Conservation (phyloP, 306 rosid genomes). For the Amphicarpaea edgeworthii region DNA sequence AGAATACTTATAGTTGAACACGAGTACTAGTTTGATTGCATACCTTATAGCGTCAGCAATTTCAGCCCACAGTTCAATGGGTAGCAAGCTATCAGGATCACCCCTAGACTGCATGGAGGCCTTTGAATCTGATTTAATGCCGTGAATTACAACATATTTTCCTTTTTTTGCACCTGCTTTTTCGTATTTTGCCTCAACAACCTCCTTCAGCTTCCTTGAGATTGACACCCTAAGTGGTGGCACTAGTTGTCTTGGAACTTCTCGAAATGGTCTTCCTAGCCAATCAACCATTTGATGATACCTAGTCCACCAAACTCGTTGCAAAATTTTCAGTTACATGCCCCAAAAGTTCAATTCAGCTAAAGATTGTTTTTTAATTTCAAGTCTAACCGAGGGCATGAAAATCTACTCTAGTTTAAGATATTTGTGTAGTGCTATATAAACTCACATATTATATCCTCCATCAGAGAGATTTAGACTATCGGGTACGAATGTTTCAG, state of each 20-base stretch:
- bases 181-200: conserved; percentile 69
- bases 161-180: conserved; percentile 73
- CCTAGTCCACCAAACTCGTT: conserved; percentile 59
- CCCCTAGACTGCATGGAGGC: conserved; percentile 96
- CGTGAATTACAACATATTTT: conserved; percentile 84
- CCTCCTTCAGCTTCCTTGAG: conserved; percentile 84
- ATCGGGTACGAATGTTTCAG: conserved; percentile 76
- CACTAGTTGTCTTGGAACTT: conserved; percentile 66
- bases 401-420: conserved; percentile 21
- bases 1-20: background rate
- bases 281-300: conserved; percentile 92
- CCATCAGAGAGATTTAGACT: conserved; percentile 79
- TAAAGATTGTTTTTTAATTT: background rate
- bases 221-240: conserved; percentile 73
- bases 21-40: background rate
- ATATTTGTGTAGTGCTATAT: conserved; percentile 1
- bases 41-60: conserved; percentile 62
- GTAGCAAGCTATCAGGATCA: conserved; percentile 85
- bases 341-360: background rate
- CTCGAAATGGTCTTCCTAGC: conserved; percentile 78
- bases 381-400: background rate
- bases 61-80: conserved; percentile 78
- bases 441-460: conserved; percentile 85
- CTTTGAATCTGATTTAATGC: conserved; percentile 85
- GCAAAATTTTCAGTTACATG: conserved; percentile 20